phyloP scores from a whole-genome alignment of 2,329 filamentous ascomycete genomes.

The Sarocladiaceae sp. region DNA sequence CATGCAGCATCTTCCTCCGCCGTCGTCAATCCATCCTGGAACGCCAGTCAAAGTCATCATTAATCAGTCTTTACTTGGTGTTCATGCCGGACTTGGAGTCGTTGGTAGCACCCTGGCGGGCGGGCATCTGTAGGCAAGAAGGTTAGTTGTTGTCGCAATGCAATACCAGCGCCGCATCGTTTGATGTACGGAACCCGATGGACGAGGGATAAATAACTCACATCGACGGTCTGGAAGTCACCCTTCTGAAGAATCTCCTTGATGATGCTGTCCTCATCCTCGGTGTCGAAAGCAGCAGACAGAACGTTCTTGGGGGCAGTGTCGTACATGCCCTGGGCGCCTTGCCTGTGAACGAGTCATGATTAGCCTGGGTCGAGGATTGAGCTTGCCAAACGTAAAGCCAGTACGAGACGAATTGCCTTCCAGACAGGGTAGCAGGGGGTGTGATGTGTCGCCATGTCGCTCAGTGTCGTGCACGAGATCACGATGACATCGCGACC shows the following conservation, averaged over 20 bases:
- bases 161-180: too few species aligned
- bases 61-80: constrained; percentile 30
- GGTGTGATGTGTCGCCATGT: not conserved
- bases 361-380: too few species aligned
- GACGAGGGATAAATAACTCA: constrained; percentile 24
- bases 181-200: too few species aligned
- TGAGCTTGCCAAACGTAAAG: too few species aligned
- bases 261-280: constrained; percentile 75
- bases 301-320: constrained; percentile 69
- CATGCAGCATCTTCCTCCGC: not conserved
- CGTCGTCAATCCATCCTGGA: not conserved
- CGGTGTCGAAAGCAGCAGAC: constrained; percentile 83
- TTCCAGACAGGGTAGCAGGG: not conserved
- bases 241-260: constrained; percentile 78
- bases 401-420: too few species aligned
- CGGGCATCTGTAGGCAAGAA: constrained; percentile 39
- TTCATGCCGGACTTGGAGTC: constrained; percentile 42
- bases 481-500: constrained; percentile 3
- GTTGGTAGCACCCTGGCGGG: constrained; percentile 49
- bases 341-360: constrained; percentile 57
- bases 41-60: not conserved
- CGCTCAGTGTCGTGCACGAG: not conserved
- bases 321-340: constrained; percentile 76
- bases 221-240: constrained; percentile 56
- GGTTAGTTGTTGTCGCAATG: not conserved